These are phyloP conservation scores for Nyssa sinensis DNA, from an alignment of 148 eudicot genomes.

Conservation along the genomic window DNA sequence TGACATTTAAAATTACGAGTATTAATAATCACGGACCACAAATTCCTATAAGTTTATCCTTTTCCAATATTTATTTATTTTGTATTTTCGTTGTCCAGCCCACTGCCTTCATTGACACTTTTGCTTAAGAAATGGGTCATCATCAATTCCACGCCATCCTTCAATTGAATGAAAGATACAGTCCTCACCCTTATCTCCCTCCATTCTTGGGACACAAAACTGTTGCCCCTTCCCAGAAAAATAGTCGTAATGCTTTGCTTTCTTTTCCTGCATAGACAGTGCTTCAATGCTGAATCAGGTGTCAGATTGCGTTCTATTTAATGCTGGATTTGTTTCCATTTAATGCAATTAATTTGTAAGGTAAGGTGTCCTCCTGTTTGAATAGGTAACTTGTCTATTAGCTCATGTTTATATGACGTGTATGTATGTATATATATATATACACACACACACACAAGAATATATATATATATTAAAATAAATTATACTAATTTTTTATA, in stretches of 20 bases:
- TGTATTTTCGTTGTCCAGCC: slow-evolving; percentile 6
- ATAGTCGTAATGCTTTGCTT: slow-evolving; percentile 15
- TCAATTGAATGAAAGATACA: background rate
- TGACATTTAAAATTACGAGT: too few species aligned
- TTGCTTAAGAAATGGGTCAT: slow-evolving; percentile 13
- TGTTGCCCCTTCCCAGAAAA: slow-evolving; percentile 21
- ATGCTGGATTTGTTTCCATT: slow-evolving; percentile 9
- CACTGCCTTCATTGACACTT: slow-evolving; percentile 10
- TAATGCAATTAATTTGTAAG: slow-evolving; percentile 8
- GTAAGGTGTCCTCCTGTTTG: background rate
- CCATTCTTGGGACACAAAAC: slow-evolving; percentile 19
- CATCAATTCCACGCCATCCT: slow-evolving; percentile 20
- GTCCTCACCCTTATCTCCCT: slow-evolving; percentile 6
- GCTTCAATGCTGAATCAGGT: slow-evolving; percentile 21
- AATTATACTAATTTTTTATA: too few species aligned
- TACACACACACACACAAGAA: too few species aligned
- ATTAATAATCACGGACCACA: too few species aligned
- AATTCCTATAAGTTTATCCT: too few species aligned
- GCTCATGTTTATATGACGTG: too few species aligned
- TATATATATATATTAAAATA: too few species aligned
- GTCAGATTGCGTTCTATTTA: slow-evolving; percentile 13
- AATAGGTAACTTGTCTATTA: background rate
- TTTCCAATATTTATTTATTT: too few species aligned
- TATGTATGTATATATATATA: too few species aligned
- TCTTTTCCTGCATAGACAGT: background rate